Percentiles rank a stretch among this genome's conserved stretches.
These are phyloP conservation scores for Penicillium diatomitis DNA, from an alignment of 495 filamentous ascomycete genomes.

Conservation along the genomic window DNA sequence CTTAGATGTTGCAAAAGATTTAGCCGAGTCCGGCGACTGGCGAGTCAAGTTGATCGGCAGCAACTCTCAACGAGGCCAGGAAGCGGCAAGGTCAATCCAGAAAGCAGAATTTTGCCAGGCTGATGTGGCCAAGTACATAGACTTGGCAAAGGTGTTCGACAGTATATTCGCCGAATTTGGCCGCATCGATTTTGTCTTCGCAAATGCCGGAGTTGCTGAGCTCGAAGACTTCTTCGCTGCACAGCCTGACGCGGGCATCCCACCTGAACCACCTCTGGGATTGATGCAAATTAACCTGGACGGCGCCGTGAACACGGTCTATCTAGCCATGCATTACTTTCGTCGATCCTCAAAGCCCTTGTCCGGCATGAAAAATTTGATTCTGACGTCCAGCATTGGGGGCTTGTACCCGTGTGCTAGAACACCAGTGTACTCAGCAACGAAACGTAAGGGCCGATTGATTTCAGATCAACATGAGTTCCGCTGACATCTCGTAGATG, in stretches of 20 bases:
- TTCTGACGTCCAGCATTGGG: conserved; percentile 16
- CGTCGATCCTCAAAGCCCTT: conserved; percentile 8
- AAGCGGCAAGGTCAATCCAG: background rate
- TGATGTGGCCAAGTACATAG: conserved; percentile 9
- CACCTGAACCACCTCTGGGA: conserved; percentile 12
- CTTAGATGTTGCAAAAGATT: conserved; percentile 9
- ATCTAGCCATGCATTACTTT: conserved; percentile 19
- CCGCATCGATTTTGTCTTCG: conserved; percentile 19
- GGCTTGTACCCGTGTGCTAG: conserved; percentile 12
- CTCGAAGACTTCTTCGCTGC: conserved; percentile 12
- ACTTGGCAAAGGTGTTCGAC: conserved; percentile 4
- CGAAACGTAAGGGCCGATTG: conserved; percentile 7
- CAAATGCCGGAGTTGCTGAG: conserved; percentile 15
- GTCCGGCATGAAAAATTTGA: conserved; percentile 6
- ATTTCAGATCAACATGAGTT: background rate
- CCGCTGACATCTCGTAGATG: conserved; percentile 4
- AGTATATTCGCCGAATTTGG: conserved; percentile 1
- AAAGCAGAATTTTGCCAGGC: conserved; percentile 8
- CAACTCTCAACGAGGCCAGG: conserved; percentile 6
- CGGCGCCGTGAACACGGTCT: conserved; percentile 11
- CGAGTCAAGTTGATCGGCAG: conserved; percentile 12
- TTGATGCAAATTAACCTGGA: conserved; percentile 13
- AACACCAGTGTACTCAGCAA: conserved; percentile 11
- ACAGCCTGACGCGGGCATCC: conserved; percentile 1
- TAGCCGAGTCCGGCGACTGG: conserved; percentile 8